Evolutionary conservation across 2,329 filamentous ascomycete genomes (phyloP), one percentile per base, ranked within the genome.

Genomic region (Alternaria solani): DNA sequence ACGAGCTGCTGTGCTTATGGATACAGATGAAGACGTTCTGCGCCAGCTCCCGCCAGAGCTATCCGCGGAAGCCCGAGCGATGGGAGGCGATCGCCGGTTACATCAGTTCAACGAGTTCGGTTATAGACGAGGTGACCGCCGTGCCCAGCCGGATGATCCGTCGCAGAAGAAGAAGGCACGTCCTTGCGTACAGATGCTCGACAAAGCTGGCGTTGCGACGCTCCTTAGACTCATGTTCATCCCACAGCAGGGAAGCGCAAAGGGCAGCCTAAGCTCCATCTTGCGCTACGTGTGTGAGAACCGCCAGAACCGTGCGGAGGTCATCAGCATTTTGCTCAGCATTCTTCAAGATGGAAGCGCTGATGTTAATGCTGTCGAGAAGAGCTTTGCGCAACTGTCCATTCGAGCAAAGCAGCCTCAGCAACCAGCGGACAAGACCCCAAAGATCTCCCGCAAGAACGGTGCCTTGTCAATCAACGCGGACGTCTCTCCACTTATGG

Each of bases 161-260:
- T 74, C 66, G 80, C 87, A 66, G 74, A 86, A 85, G 75, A 94
- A 93, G 80, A 90, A 91, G 71, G 67, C 75, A 58, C 91, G 91
- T 62, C 89, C 92, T 23, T 91, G 96, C 59, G 91, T 97, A 25
- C 95, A 99, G 76, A 97, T 99, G 91, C 87, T 99, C 30, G 95
- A 99, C 79, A 97, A 97, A 80, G 87, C 94, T 47, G 95, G 96
- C 26, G 90, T 99, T 66, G 95, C 96, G 26, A 98, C 95, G n/a
- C 83, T 99, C 34, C 85, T 99, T 43, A 92, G 96, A n/a, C 86
- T 99, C 9, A 97, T 99, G 94, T 99, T 99, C 77, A 93, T 98
- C 70, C 91, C 92, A 48, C 92, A 97, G 67, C 92, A 94, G 65
- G 92, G 92, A 23, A 95, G 92, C 63, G 90, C 95, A 49, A 92